These are phyloP conservation scores for Amanita phalloides DNA, from an alignment of 768 basidiomycete genomes.

Conservation along the genomic window DNA sequence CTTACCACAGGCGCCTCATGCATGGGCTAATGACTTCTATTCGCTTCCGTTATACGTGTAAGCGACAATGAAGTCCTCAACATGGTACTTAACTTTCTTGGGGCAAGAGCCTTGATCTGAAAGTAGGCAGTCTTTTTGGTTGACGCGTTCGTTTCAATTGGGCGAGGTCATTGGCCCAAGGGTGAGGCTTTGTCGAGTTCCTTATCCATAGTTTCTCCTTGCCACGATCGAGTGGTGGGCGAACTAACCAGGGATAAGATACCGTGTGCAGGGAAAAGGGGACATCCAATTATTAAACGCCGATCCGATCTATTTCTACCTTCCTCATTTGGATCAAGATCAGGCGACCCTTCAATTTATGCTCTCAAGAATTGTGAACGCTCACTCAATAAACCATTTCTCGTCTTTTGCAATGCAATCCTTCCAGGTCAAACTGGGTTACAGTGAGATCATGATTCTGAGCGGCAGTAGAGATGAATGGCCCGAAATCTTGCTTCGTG, in stretches of 20 bases:
- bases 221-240: not conserved
- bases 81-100: no score
- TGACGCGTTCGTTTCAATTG: not conserved
- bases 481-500: constrained; percentile 30
- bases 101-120: no score
- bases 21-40: not conserved
- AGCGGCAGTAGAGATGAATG: constrained; percentile 36
- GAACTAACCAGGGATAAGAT: not conserved
- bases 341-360: constrained; percentile 8
- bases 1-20: not conserved
- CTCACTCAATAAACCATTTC: constrained; percentile 40
- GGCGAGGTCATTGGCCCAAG: not conserved
- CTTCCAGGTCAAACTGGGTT: constrained; percentile 11
- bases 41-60: not conserved
- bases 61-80: no score
- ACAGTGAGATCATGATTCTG: constrained; percentile 20
- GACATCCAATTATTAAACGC: not conserved
- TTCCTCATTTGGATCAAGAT: not conserved
- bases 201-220: not conserved
- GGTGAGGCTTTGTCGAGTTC: not conserved
- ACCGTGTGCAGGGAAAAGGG: not conserved
- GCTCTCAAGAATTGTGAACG: not conserved
- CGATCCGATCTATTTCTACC: not conserved
- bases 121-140: no score
- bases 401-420: constrained; percentile 35